Conservation (phyloP, 345 rosid genomes). For the Mallotus nudiflorus region DNA sequence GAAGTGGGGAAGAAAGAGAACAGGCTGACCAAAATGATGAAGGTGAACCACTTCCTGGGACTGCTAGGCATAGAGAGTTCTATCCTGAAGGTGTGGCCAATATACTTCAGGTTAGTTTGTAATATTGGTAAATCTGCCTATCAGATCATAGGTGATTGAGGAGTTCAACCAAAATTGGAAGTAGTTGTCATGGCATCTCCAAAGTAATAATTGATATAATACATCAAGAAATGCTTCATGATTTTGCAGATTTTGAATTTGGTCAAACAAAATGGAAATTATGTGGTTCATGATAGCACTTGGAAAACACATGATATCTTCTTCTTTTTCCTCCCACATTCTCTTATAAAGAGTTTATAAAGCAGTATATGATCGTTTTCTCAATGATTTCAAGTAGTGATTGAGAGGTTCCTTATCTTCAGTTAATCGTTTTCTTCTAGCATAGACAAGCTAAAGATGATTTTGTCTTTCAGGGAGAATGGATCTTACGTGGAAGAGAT, state of each 20-base stretch:
- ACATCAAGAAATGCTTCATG: not conserved
- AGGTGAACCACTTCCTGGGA: slow-evolving; percentile 97
- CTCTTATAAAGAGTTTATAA: not conserved
- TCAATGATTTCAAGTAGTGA: not conserved
- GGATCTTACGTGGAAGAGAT: slow-evolving; percentile 85
- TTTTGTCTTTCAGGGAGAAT: slow-evolving; percentile 75
- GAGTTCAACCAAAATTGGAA: not conserved
- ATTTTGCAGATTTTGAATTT: not conserved
- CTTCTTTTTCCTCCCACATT: too few relatives aligned
- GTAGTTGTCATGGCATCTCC: not conserved
- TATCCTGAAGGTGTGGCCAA: slow-evolving; percentile 99
- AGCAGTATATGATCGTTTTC: not conserved
- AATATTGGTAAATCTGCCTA: not conserved
- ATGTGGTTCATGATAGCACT: not conserved
- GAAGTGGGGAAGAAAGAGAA: slow-evolving; percentile 86
- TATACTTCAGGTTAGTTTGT: slow-evolving; percentile 70
- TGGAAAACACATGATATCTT: not conserved
- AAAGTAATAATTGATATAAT: not conserved
- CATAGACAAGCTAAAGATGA: slow-evolving; percentile 4
- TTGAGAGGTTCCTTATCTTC: not conserved
- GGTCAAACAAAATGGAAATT: not conserved
- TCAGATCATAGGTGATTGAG: not conserved
- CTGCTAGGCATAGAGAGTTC: slow-evolving; percentile 98
- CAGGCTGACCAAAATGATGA: slow-evolving; percentile 81
- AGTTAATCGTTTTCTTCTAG: not conserved